Percentiles rank a stretch among this genome's conserved stretches.
Conservation (phyloP, 2,329 filamentous ascomycete genomes). For the Pseudocercospora fuligena region DNA sequence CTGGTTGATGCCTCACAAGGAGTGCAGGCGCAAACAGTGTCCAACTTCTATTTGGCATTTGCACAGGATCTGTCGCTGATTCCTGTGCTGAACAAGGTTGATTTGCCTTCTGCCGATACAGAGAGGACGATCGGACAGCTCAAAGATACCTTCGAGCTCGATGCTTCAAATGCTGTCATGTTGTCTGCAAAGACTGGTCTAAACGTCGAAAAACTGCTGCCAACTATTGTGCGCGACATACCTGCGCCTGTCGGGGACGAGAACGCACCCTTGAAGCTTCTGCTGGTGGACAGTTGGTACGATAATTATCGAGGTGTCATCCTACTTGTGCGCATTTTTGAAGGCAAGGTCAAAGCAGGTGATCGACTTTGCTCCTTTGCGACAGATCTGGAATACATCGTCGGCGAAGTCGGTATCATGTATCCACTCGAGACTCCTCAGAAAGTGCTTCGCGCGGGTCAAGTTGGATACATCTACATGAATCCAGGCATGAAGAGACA, state of each 20-base stretch:
- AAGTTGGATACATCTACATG: conserved; percentile 96
- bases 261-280: conserved; percentile 74
- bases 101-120: conserved; percentile 88
- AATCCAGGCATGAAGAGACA: conserved; percentile 98
- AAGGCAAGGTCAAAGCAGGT: conserved; percentile 80
- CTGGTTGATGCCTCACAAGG: conserved; percentile 96
- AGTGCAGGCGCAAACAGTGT: conserved; percentile 95
- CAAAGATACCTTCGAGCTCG: conserved; percentile 82
- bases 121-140: conserved; percentile 85
- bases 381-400: conserved; percentile 85
- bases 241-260: conserved; percentile 78
- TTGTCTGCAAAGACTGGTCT: conserved; percentile 94
- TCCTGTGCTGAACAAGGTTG: conserved; percentile 96
- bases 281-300: conserved; percentile 98
- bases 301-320: conserved; percentile 95
- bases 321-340: conserved; percentile 86
- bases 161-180: conserved; percentile 72
- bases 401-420: conserved; percentile 97
- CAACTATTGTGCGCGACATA: conserved; percentile 82
- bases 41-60: conserved; percentile 98
- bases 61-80: conserved; percentile 84
- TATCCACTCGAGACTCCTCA: conserved; percentile 87
- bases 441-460: conserved; percentile 79
- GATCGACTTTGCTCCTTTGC: conserved; percentile 87
- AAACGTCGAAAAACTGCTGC: conserved; percentile 82